Evolutionary conservation across 192 early-diverging fungal species (phyloP).

Genomic region (Podila horticola): DNA sequence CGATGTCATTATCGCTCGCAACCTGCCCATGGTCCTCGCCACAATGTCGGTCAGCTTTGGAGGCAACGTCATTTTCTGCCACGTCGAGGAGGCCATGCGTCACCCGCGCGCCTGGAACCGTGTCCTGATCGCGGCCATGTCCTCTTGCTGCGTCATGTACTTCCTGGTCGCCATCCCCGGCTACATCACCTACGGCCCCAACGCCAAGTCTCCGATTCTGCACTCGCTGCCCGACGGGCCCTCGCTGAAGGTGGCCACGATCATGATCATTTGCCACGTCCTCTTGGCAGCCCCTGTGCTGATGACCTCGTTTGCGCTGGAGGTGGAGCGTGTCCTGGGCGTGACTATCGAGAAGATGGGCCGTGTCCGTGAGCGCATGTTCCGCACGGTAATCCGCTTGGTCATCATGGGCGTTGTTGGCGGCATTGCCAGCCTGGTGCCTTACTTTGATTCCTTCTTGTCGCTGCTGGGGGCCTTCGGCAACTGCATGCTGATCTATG

Average conservation of each 20-base stretch:
- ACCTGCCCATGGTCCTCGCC: conserved; percentile 70
- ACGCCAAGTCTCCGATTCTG: conserved; percentile 66
- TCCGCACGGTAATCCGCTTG: conserved; percentile 56
- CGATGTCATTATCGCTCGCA: conserved; percentile 53
- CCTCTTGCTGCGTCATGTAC: conserved; percentile 69
- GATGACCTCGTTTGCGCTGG: conserved; percentile 68
- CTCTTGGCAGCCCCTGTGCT: conserved; percentile 72
- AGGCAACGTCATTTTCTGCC: conserved; percentile 78
- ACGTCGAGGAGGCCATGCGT: conserved; percentile 74
- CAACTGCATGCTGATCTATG: conserved; percentile 64
- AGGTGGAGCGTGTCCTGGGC: conserved; percentile 65
- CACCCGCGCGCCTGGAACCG: conserved; percentile 64
- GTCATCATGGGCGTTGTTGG: conserved; percentile 49
- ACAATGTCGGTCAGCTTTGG: conserved; percentile 74
- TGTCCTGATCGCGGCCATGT: conserved; percentile 61
- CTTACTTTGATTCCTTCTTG: conserved; percentile 71
- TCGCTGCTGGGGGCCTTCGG: conserved; percentile 67
- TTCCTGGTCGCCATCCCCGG: conserved; percentile 68
- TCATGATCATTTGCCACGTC: conserved; percentile 75
- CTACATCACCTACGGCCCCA: conserved; percentile 70
- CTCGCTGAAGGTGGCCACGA: conserved; percentile 58
- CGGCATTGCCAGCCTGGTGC: conserved; percentile 57
- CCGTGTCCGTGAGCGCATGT: conserved; percentile 45
- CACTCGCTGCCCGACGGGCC: conserved; percentile 63
- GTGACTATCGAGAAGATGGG: conserved; percentile 53